Evolutionary conservation across 345 rosid genomes (phyloP), one percentile per base, ranked within the genome.

Genomic region (Rhodamnia rubescens): DNA sequence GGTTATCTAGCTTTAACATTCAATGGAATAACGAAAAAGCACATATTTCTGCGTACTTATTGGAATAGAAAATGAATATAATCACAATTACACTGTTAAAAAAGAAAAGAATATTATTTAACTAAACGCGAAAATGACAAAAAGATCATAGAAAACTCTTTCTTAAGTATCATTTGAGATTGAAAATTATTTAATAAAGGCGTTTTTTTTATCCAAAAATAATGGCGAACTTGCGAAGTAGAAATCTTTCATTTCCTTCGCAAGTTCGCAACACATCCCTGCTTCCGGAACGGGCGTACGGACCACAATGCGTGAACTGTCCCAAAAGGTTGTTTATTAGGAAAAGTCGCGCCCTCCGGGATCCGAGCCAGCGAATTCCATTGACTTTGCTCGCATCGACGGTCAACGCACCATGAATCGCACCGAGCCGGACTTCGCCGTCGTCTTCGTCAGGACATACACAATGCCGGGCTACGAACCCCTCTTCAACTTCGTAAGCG

Each of bases 61-160:
- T 8, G 0, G 10, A 47, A 47, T 47, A 47, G 8, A 47, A 47
- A 47, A 47, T 8, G 49, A 57, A 57, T 57, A 26, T 26, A 57
- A 57, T 57, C 29, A 11, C 15, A 26, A 0, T 57, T 11, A 0
- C 26, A 26, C 0, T 47, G 8, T 47, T 7, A 47, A 47, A 47
- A 47, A 8, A 47, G 8, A 8, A 47, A 47, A 47, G 49, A 47
- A 47, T 47, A 47, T 7, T 47, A 47, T 47, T 47, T 47, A 47
- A 47, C 49, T 7, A 47, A 8, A 47, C 49, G 9, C 8, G 49
- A 47, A 47, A 47, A 47, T 47, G 8, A 47, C 49, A 47, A 57
- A 57, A 57, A 57, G 6, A 24, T 11, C 14, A 11, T 53, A 21
- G 4, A 24, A 24, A 57, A 24, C 24, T 47, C 49, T 57, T 57